A percentile compares a stretch with the other conserved stretches of the same genome.
Conservation (phyloP, 768 basidiomycete species). For the Mycena indigotica region DNA sequence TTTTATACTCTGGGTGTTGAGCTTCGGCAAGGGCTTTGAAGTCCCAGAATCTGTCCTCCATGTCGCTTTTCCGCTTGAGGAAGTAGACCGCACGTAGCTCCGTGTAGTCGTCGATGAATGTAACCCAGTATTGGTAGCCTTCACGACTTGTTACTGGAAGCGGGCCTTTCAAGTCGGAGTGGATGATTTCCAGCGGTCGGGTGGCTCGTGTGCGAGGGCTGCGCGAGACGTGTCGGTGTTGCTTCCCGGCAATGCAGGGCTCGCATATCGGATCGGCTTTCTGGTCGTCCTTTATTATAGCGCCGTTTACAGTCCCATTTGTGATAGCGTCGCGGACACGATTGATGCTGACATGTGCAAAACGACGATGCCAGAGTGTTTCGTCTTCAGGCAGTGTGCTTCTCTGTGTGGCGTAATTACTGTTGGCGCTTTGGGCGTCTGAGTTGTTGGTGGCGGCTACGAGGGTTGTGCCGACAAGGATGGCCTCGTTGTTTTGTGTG, state of each 20-base stretch:
- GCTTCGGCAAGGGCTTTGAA: slow-evolving; percentile 39
- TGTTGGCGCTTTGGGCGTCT: too few species aligned
- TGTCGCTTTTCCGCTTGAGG: slow-evolving; percentile 29
- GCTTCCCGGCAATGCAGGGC: slow-evolving; percentile 23
- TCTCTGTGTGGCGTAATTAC: slow-evolving; percentile 1
- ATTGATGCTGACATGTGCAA: slow-evolving; percentile 22
- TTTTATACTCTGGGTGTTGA: slow-evolving; percentile 22
- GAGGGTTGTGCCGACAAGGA: slow-evolving; percentile 23
- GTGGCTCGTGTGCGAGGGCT: background rate
- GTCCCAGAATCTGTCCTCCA: slow-evolving; percentile 29
- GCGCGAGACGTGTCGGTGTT: slow-evolving; percentile 23
- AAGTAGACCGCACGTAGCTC: slow-evolving; percentile 21
- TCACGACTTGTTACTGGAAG: slow-evolving; percentile 21
- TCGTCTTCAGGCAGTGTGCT: slow-evolving; percentile 16
- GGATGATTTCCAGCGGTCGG: slow-evolving; percentile 26
- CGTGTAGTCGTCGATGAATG: slow-evolving; percentile 33
- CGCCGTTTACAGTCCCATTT: slow-evolving; percentile 16
- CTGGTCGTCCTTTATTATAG: slow-evolving; percentile 12
- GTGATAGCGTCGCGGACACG: slow-evolving; percentile 10
- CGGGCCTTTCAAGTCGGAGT: slow-evolving; percentile 35
- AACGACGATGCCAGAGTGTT: slow-evolving; percentile 27
- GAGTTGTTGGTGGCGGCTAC: background rate
- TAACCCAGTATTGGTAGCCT: slow-evolving; percentile 32
- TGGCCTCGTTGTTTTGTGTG: slow-evolving; percentile 22
- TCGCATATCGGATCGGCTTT: slow-evolving; percentile 28